A percentile compares a stretch with the other conserved stretches of the same genome.
Conservation (phyloP, 169 alveolate genomes). For the Plasmodium blacklocki region DNA sequence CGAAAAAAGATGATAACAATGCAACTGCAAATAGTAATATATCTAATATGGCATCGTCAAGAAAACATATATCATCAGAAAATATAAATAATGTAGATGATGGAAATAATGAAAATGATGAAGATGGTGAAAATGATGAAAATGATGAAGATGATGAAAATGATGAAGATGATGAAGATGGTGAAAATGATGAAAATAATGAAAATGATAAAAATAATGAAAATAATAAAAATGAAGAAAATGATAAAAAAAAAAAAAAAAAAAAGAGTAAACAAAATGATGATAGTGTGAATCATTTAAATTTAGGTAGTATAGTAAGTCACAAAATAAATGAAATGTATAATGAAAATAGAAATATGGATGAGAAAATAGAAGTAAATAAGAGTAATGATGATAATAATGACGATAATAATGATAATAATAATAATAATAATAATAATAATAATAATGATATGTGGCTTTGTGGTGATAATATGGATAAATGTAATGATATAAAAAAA, state of each 20-base stretch:
- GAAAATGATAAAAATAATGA: background rate
- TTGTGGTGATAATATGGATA: no score
- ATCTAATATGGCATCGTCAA: background rate
- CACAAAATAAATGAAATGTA: background rate
- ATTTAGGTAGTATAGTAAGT: background rate
- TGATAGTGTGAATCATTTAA: background rate
- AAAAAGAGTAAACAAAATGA: background rate
- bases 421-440: background rate
- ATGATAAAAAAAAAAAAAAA: constrained; percentile 3
- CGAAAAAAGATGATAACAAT: background rate
- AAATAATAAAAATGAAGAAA: background rate
- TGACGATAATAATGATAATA: background rate
- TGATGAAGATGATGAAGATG: background rate
- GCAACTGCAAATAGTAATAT: background rate
- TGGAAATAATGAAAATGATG: no score
- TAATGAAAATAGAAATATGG: background rate
- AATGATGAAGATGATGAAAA: background rate
- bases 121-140: background rate
- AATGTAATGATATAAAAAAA: no score
- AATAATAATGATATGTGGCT: background rate
- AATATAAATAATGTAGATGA: background rate
- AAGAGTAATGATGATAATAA: background rate
- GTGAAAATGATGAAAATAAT: background rate
- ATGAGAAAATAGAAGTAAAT: background rate
- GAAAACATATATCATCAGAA: background rate